A percentile compares a stretch with the other conserved stretches of the same genome.
phyloP scores from a whole-genome alignment of 805 yeast species.

The Lipomyces orientalis region DNA sequence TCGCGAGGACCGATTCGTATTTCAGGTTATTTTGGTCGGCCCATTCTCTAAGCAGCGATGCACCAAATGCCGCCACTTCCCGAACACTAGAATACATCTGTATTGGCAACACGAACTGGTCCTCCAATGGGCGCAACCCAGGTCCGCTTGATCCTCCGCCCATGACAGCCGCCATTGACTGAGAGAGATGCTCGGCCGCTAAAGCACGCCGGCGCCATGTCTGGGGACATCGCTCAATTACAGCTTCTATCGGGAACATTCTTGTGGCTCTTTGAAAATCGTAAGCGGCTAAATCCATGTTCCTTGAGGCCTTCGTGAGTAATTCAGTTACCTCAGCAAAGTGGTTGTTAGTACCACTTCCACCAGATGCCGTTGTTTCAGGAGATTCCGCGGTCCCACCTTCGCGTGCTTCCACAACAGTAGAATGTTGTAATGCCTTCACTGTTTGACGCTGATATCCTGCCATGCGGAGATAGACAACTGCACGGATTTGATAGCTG shows the following conservation, averaged over 20 bases:
- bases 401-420: neutral
- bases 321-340: conserved; percentile 12
- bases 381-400: conserved; percentile 14
- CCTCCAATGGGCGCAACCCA: conserved; percentile 44
- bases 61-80: conserved; percentile 51
- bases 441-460: conserved; percentile 24
- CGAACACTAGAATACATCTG: conserved; percentile 48
- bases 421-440: conserved; percentile 15
- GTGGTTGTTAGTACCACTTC: neutral
- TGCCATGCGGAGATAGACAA: conserved; percentile 37
- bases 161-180: conserved; percentile 7
- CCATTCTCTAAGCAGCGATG: conserved; percentile 48
- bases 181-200: conserved; percentile 4
- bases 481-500: conserved; percentile 38
- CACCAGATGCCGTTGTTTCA: conserved; percentile 9
- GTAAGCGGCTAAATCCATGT: conserved; percentile 29
- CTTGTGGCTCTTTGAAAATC: conserved; percentile 35
- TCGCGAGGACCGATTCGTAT: conserved; percentile 57
- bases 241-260: conserved; percentile 22
- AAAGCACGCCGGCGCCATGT: conserved; percentile 32
- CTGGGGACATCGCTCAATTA: conserved; percentile 29
- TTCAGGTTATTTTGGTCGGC: conserved; percentile 22
- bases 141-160: conserved; percentile 32
- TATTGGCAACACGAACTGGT: conserved; percentile 47
- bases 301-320: conserved; percentile 16